A percentile compares a stretch with the other conserved stretches of the same genome.
phyloP scores from a whole-genome alignment of 345 rosid species.

The Sisymbrium irio region DNA sequence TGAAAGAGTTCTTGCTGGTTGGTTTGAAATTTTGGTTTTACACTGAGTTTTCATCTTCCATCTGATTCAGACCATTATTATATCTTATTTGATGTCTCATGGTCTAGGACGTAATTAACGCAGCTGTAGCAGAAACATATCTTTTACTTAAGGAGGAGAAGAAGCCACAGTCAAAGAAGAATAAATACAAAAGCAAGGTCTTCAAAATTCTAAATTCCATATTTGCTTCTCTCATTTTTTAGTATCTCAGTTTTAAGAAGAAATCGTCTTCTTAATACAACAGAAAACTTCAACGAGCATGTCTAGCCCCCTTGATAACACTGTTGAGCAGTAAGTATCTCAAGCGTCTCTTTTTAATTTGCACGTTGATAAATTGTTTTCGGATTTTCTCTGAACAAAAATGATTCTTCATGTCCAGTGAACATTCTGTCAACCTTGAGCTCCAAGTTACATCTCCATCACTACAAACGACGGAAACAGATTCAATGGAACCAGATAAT shows the following conservation, averaged over 20 bases:
- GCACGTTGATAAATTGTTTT: neutral
- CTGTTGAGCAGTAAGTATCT: constrained; percentile 20
- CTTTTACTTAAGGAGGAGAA: neutral
- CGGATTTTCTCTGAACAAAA: neutral
- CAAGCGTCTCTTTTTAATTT: neutral
- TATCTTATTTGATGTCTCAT: neutral
- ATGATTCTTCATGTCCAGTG: constrained; percentile 14
- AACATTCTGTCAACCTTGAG: neutral
- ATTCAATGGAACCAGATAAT: neutral
- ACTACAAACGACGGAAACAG: neutral
- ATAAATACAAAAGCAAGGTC: constrained; percentile 5
- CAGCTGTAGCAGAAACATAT: constrained; percentile 2
- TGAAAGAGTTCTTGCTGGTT: constrained; percentile 18
- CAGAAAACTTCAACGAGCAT: constrained; percentile 23
- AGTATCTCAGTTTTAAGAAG: neutral
- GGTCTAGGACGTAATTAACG: neutral
- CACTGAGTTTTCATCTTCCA: constrained; percentile 3
- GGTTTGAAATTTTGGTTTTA: neutral
- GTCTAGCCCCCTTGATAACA: neutral
- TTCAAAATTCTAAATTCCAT: neutral
- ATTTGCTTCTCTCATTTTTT: neutral
- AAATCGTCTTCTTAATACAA: constrained; percentile 13
- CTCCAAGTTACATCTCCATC: neutral
- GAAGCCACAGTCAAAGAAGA: neutral
- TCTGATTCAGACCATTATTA: neutral